phyloP scores from a whole-genome alignment of 164 flowering plant species.

The Nelumbo lutea region DNA sequence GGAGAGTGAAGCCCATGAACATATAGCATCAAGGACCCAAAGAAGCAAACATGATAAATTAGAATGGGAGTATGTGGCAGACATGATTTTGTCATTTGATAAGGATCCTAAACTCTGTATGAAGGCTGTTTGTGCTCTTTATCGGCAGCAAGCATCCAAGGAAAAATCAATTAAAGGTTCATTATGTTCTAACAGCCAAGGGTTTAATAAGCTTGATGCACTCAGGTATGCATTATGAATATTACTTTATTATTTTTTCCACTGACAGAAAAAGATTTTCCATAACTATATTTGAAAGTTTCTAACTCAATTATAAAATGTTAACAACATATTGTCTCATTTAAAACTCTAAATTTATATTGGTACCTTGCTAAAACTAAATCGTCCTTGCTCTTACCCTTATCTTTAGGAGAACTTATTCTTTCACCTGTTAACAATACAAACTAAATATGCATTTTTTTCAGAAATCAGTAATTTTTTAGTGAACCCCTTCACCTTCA shows the following conservation, averaged over 20 bases:
- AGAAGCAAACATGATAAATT: conserved; percentile 33
- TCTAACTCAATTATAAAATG: neutral
- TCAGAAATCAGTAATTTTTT: too few species aligned
- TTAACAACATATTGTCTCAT: too few species aligned
- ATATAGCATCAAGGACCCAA: conserved; percentile 31
- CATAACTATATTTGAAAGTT: neutral
- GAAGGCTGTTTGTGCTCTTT: conserved; percentile 80
- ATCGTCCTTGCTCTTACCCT: too few species aligned
- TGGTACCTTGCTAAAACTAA: too few species aligned
- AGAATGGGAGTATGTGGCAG: conserved; percentile 62
- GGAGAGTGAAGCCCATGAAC: conserved; percentile 15
- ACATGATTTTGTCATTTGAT: conserved; percentile 71
- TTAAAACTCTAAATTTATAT: too few species aligned
- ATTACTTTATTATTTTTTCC: neutral
- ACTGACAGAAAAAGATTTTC: neutral
- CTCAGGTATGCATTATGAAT: conserved; percentile 33
- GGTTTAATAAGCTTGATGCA: conserved; percentile 60
- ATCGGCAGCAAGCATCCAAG: conserved; percentile 55
- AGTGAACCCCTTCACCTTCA: too few species aligned
- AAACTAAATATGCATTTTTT: too few species aligned
- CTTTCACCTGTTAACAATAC: too few species aligned
- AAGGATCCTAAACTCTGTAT: conserved; percentile 62
- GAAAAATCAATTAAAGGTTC: conserved; percentile 34
- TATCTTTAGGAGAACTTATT: too few species aligned
- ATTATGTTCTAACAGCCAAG: conserved; percentile 30